Evolutionary conservation across 2,329 filamentous ascomycete species (phyloP).

Genomic region (Lasiodiplodia hormozganensis): DNA sequence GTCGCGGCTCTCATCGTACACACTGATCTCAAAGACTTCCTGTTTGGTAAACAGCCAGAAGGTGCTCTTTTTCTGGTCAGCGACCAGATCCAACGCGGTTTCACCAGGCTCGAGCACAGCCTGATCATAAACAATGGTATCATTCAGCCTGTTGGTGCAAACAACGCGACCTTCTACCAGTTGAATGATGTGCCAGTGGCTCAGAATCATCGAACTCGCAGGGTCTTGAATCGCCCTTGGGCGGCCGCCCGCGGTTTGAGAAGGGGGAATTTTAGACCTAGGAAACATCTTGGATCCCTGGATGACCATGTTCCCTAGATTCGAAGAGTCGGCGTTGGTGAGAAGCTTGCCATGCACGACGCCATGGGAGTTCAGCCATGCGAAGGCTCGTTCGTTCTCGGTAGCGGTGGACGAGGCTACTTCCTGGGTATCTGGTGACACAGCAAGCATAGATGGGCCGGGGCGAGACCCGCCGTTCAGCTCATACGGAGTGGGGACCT

Average conservation of each 20-base stretch:
- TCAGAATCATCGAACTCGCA: slow-evolving; percentile 81
- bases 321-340: slow-evolving; percentile 64
- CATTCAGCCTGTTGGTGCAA: slow-evolving; percentile 85
- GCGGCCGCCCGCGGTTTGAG: slow-evolving; percentile 69
- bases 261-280: slow-evolving; percentile 73
- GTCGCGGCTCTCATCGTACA: slow-evolving; percentile 87
- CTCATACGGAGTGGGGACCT: slow-evolving; percentile 80
- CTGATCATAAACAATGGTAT: slow-evolving; percentile 86
- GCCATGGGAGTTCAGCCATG: slow-evolving; percentile 88
- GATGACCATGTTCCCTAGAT: slow-evolving; percentile 77
- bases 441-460: slow-evolving; percentile 70
- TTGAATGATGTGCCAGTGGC: slow-evolving; percentile 90
- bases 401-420: slow-evolving; percentile 58
- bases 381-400: slow-evolving; percentile 75
- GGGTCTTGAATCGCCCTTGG: slow-evolving; percentile 72
- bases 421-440: slow-evolving; percentile 76
- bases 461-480: slow-evolving; percentile 65
- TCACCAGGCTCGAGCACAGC: slow-evolving; percentile 81
- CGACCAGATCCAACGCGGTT: slow-evolving; percentile 79
- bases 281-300: slow-evolving; percentile 79
- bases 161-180: slow-evolving; percentile 84
- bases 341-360: slow-evolving; percentile 85
- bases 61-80: slow-evolving; percentile 93
- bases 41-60: slow-evolving; percentile 94
- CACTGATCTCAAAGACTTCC: slow-evolving; percentile 93